Evolutionary conservation across 1,284 basidiomycete species (phyloP).

Genomic region (Gomphus bonarii): DNA sequence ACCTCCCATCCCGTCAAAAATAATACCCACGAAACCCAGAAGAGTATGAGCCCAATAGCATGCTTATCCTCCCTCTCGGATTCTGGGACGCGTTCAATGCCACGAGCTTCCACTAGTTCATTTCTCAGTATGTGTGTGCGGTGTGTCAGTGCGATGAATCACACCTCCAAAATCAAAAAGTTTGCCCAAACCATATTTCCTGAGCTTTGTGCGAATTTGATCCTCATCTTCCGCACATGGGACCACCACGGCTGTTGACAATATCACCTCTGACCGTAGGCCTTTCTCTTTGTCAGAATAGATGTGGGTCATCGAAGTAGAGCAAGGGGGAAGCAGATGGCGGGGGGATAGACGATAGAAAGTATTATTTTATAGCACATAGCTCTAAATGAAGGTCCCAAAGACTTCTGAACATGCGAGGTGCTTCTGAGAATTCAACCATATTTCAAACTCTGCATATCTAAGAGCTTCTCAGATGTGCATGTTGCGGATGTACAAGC

Average conservation of each 20-base stretch:
- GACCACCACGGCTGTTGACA: no score
- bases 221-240: constrained; percentile 6
- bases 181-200: constrained; percentile 1
- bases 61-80: constrained; percentile 34
- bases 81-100: constrained; percentile 42
- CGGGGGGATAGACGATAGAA: no score
- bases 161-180: not conserved
- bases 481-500: no score
- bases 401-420: no score
- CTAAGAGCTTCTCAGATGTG: no score
- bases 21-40: constrained; percentile 25
- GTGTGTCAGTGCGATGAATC: not conserved
- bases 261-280: not conserved
- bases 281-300: not conserved
- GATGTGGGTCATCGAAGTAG: not conserved
- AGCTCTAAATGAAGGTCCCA: no score
- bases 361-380: no score
- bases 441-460: no score
- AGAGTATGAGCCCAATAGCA: constrained; percentile 34
- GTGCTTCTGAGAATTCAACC: no score
- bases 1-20: constrained; percentile 8
- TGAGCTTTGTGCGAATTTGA: constrained; percentile 1
- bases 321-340: no score
- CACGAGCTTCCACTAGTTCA: constrained; percentile 33
- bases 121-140: no score